Percentiles rank a stretch among this genome's conserved stretches.
Evolutionary conservation across 768 basidiomycete genomes (phyloP).

Genomic region (Phaeotremella fagi): DNA sequence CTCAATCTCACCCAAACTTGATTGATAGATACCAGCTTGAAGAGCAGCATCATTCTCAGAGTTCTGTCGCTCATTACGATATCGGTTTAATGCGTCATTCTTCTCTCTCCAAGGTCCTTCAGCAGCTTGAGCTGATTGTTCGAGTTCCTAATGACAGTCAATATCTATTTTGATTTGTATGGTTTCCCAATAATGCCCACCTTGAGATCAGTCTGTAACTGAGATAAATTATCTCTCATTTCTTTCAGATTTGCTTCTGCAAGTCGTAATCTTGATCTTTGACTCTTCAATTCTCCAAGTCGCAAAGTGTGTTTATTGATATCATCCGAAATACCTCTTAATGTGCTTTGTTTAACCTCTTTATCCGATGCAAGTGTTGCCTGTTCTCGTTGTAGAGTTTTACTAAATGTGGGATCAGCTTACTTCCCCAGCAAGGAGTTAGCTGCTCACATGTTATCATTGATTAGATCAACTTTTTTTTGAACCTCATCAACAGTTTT

Average conservation of each 20-base stretch:
- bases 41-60: constrained; percentile 36
- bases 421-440: not conserved
- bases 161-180: no score
- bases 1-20: constrained; percentile 34
- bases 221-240: constrained; percentile 20
- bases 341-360: constrained; percentile 29
- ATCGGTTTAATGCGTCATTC: constrained; percentile 31
- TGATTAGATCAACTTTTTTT: constrained; percentile 62
- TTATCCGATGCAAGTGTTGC: constrained; percentile 22
- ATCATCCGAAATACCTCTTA: constrained; percentile 25
- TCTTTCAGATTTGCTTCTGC: constrained; percentile 40
- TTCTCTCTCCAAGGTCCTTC: constrained; percentile 41
- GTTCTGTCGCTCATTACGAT: constrained; percentile 29
- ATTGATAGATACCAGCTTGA: constrained; percentile 39
- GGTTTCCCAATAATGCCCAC: constrained; percentile 5
- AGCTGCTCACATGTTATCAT: constrained; percentile 60
- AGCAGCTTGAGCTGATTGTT: constrained; percentile 31
- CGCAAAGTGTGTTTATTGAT: constrained; percentile 26
- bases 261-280: constrained; percentile 24
- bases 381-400: constrained; percentile 34
- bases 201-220: constrained; percentile 32
- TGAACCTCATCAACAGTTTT: constrained; percentile 85
- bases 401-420: constrained; percentile 12
- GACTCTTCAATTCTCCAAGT: constrained; percentile 26
- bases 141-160: constrained; percentile 32